These are phyloP conservation scores for Fusarium mundagurra DNA, from an alignment of 2,329 filamentous ascomycete genomes.

Conservation along the genomic window DNA sequence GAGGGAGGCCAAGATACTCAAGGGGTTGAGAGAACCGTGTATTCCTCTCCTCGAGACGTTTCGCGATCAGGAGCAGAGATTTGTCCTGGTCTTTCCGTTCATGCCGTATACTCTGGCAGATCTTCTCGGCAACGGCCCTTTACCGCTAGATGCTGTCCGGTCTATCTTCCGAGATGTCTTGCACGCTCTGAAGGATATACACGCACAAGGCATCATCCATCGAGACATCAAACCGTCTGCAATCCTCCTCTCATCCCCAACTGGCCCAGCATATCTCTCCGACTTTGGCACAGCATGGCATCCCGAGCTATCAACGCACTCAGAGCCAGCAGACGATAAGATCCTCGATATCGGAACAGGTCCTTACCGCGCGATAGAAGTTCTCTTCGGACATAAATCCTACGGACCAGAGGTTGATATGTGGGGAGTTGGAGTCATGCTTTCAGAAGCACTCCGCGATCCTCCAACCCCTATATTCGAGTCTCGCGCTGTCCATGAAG, in stretches of 20 bases:
- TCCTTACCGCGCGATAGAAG: conserved; percentile 88
- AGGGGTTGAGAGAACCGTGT: conserved; percentile 62
- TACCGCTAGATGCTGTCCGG: conserved; percentile 47
- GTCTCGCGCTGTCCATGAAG: conserved; percentile 74
- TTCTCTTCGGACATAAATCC: conserved; percentile 81
- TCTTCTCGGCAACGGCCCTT: conserved; percentile 65
- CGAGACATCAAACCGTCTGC: conserved; percentile 95
- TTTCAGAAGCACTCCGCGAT: conserved; percentile 75
- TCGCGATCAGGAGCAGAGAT: conserved; percentile 72
- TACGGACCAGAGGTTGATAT: conserved; percentile 83
- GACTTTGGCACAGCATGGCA: conserved; percentile 96
- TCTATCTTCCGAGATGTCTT: conserved; percentile 74
- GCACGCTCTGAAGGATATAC: conserved; percentile 74
- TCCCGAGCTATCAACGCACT: conserved; percentile 62
- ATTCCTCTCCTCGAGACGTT: conserved; percentile 80
- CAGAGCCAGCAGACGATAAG: conserved; percentile 76
- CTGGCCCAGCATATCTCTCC: conserved; percentile 79
- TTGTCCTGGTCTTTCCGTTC: conserved; percentile 88
- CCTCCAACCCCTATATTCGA: conserved; percentile 78
- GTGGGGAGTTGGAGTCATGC: conserved; percentile 87
- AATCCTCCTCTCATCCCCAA: conserved; percentile 73
- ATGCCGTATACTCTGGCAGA: conserved; percentile 76
- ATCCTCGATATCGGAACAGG: conserved; percentile 95
- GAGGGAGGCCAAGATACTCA: conserved; percentile 81
- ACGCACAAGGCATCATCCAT: conserved; percentile 82